Evolutionary conservation across 768 basidiomycete species (phyloP), one percentile per base, ranked within the genome.

Genomic region (Kwoniella newhampshirensis): DNA sequence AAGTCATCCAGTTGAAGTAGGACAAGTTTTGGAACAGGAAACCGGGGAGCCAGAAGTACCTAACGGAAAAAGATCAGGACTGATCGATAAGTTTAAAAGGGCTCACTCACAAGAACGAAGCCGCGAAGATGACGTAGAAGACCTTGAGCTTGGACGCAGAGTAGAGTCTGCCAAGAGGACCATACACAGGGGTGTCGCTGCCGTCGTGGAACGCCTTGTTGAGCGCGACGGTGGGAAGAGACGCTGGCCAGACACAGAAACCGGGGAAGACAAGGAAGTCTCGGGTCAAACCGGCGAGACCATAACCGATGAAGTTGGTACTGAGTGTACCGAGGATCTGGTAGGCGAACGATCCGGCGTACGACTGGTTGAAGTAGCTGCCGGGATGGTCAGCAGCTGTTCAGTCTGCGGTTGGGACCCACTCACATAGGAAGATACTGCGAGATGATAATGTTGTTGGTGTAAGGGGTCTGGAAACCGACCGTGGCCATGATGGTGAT

Each of bases 211-310:
- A 66, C 0, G 68, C 68, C 30, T 66, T 60, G 63, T 59, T 66
- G 47, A 70, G 41, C 5, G 60, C 60, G 42, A 70, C 53, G 21
- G 62, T 66, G 51, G 47, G 49, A 2, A 69, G 57, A 1, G 67
- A 60, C 0, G 59, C 23, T 7, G 67, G 67, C 67, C 67, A 69
- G 43, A 66, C 53, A 25, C 55, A 55, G 12, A 41, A 59, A 23
- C 90, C 90, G 0, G 94, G 94, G 87, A 87, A 92, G 0, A 97
- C 91, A 68, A 97, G 79, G 77, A 94, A 91, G 30, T 90, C 80
- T 45, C 91, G 81, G 68, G 87, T 88, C 25, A 94, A 70, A 2
- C 94, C 94, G 1, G 93, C 92, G 18, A 94, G 80, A 23, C 90
- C 90, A 69, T 96, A 93, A 1, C 93, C 94, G 0, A 88, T 88